Evolutionary conservation across 495 filamentous ascomycete species (phyloP).

Genomic region (Collariella sp.): DNA sequence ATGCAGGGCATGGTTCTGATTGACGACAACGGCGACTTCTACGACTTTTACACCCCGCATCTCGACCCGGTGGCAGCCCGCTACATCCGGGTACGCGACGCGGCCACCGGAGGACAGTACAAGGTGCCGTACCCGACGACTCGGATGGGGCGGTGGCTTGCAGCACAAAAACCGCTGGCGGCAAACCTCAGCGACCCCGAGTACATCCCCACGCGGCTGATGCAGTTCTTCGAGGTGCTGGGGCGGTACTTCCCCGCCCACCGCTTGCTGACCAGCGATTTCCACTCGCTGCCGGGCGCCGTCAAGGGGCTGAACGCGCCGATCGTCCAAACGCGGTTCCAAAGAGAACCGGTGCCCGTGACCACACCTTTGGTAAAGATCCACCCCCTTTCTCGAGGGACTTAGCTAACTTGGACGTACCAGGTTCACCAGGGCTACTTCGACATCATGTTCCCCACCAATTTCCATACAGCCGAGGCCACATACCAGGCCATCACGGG

Average conservation of each 20-base stretch:
- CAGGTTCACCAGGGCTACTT: conserved; percentile 99
- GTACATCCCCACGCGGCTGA: conserved; percentile 86
- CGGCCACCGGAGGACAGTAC: conserved; percentile 42
- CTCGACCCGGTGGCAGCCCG: conserved; percentile 78
- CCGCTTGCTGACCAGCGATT: conserved; percentile 82
- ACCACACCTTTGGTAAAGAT: conserved; percentile 78
- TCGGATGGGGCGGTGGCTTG: conserved; percentile 50
- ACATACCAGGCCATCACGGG: conserved; percentile 88
- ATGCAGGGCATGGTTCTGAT: conserved; percentile 83
- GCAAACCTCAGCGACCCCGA: conserved; percentile 69
- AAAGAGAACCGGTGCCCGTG: conserved; percentile 78
- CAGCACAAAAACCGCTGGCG: conserved; percentile 56
- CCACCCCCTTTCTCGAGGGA: not conserved
- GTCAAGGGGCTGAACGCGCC: conserved; percentile 79
- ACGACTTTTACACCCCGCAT: conserved; percentile 73
- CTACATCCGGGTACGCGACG: conserved; percentile 70
- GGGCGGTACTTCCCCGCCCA: conserved; percentile 80
- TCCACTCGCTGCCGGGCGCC: conserved; percentile 73
- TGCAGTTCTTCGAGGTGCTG: conserved; percentile 94
- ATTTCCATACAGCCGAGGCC: conserved; percentile 80
- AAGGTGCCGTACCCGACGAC: conserved; percentile 47
- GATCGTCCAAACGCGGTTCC: conserved; percentile 90
- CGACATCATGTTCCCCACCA: conserved; percentile 95
- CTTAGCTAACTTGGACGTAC: not conserved
- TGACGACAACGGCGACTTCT: conserved; percentile 79